Evolutionary conservation across 352 stramenopile genomes (phyloP).

Genomic region (Blastocystis hominis): DNA sequence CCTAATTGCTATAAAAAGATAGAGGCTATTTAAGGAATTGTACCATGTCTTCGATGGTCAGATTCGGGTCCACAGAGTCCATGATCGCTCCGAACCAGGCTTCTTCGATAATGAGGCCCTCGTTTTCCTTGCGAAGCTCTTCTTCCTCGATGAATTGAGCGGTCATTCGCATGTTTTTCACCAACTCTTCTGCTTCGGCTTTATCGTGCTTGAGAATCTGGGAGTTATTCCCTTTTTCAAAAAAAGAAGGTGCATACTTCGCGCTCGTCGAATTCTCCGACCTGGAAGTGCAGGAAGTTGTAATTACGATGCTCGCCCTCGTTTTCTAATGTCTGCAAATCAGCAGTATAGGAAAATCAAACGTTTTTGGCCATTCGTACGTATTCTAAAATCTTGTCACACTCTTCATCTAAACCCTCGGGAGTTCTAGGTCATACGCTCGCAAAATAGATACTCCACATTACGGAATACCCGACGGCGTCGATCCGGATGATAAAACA

Average conservation of each 20-base stretch:
- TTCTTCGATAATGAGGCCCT: slow-evolving; percentile 8
- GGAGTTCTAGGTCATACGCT: not conserved
- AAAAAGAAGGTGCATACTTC: not conserved
- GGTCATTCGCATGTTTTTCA: slow-evolving; percentile 18
- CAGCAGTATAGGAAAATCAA: not conserved
- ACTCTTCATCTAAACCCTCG: slow-evolving; percentile 40
- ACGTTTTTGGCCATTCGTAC: slow-evolving; percentile 1
- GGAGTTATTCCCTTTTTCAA: not conserved
- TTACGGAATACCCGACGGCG: not conserved
- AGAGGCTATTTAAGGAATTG: not conserved
- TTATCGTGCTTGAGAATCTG: not conserved
- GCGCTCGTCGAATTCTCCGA: not conserved
- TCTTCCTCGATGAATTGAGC: slow-evolving; percentile 28
- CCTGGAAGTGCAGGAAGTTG: slow-evolving; percentile 21
- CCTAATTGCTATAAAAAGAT: not conserved
- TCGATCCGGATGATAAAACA: slow-evolving; percentile 46
- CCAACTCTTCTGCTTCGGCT: not conserved
- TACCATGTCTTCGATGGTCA: slow-evolving; percentile 24
- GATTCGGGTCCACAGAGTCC: not conserved
- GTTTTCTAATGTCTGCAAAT: not conserved
- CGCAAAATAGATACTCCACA: not conserved
- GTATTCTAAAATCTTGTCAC: slow-evolving; percentile 20
- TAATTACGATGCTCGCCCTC: not conserved
- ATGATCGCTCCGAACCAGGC: slow-evolving; percentile 21
- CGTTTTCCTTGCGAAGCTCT: not conserved